Percentiles rank a stretch among this genome's conserved stretches.
Conservation (phyloP, 1,284 basidiomycete species). For the Sporisorium iseilematis-ciliati region DNA sequence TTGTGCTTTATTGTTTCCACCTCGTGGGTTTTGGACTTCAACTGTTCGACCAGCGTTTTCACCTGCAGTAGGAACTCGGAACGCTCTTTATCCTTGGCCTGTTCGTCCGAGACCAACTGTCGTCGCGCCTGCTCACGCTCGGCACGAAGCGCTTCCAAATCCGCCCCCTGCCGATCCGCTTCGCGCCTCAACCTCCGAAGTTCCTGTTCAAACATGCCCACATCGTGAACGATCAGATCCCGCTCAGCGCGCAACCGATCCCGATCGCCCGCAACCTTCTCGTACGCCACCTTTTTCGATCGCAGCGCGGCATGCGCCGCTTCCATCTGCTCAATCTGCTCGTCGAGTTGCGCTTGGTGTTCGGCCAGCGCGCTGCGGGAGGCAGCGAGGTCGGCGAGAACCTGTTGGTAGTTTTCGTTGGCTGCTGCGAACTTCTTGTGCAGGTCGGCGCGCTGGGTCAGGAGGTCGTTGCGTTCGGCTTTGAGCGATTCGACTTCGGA, state of each 20-base stretch:
- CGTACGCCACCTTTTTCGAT: constrained; percentile 37
- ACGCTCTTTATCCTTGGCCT: constrained; percentile 32
- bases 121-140: constrained; percentile 37
- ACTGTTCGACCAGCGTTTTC: constrained; percentile 29
- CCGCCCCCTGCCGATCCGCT: constrained; percentile 49
- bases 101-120: constrained; percentile 15
- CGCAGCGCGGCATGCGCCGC: constrained; percentile 44
- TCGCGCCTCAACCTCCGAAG: constrained; percentile 45
- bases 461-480: constrained; percentile 45
- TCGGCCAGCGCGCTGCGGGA: constrained; percentile 42
- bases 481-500: constrained; percentile 45
- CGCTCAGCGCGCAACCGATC: constrained; percentile 50
- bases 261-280: constrained; percentile 44
- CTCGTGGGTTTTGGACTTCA: constrained; percentile 37
- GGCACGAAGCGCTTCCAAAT: constrained; percentile 45
- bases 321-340: constrained; percentile 58
- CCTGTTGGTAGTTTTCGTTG: constrained; percentile 46
- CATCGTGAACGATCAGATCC: constrained; percentile 51
- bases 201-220: constrained; percentile 53
- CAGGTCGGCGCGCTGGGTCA: constrained; percentile 40
- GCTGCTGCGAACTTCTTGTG: constrained; percentile 41
- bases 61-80: constrained; percentile 36
- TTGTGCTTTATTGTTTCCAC: constrained; percentile 43
- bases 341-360: constrained; percentile 57
- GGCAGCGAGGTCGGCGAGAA: constrained; percentile 38